Conservation (phyloP, 495 filamentous ascomycete genomes). For the Aspergillus wentii region DNA sequence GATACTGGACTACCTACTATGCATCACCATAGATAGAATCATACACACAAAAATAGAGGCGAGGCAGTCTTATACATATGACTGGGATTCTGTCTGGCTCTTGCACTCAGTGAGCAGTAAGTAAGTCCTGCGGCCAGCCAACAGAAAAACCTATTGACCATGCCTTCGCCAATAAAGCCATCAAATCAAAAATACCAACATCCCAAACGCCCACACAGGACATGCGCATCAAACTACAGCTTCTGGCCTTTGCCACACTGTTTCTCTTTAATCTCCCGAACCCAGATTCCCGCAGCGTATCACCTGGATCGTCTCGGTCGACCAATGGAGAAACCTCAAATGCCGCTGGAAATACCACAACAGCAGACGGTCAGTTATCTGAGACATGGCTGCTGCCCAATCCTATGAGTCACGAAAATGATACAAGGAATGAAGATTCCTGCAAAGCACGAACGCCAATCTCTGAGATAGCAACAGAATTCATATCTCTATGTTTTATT, state of each 20-base stretch:
- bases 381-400: no score
- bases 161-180: slow-evolving; percentile 2
- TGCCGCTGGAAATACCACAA: not conserved
- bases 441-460: not conserved
- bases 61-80: slow-evolving; percentile 1
- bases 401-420: not conserved
- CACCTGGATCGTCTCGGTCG: no score
- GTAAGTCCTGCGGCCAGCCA: not conserved
- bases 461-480: slow-evolving; percentile 35
- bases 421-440: no score
- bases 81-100: slow-evolving; percentile 16
- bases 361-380: not conserved
- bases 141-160: not conserved
- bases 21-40: slow-evolving; percentile 31
- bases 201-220: slow-evolving; percentile 14
- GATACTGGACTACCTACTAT: slow-evolving; percentile 53
- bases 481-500: slow-evolving; percentile 43
- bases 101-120: slow-evolving; percentile 17
- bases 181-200: slow-evolving; percentile 1
- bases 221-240: slow-evolving; percentile 21
- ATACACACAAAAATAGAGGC: slow-evolving; percentile 12
- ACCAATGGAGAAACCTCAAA: no score
- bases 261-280: slow-evolving; percentile 4
- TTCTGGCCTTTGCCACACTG: slow-evolving; percentile 14
- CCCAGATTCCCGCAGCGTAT: not conserved